Evolutionary conservation across 2,329 filamentous ascomycete species (phyloP).

Genomic region (Mollisiaceae sp.): DNA sequence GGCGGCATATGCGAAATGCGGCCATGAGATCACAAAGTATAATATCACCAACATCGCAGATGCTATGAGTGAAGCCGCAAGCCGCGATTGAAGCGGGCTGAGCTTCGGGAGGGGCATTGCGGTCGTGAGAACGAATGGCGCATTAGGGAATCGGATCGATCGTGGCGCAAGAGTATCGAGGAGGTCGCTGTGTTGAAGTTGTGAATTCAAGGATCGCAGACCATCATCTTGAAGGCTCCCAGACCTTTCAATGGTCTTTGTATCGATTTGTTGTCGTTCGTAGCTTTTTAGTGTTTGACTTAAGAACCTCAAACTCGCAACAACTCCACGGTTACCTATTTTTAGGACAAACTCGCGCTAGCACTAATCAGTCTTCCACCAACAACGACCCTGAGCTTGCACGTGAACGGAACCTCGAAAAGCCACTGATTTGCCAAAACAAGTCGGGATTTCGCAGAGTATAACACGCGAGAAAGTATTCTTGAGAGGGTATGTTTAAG

Average conservation of each 20-base stretch:
- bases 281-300: slow-evolving; percentile 18
- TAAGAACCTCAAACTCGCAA: slow-evolving; percentile 18
- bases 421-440: not conserved
- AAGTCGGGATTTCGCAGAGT: not conserved
- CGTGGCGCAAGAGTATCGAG: not conserved
- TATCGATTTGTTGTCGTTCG: slow-evolving; percentile 23
- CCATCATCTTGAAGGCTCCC: slow-evolving; percentile 1
- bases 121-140: slow-evolving; percentile 28
- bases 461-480: no score
- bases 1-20: slow-evolving; percentile 65
- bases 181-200: not conserved
- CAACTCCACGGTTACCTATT: slow-evolving; percentile 13
- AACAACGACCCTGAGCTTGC: not conserved
- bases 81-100: slow-evolving; percentile 73
- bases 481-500: no score
- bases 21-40: slow-evolving; percentile 64
- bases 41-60: slow-evolving; percentile 64
- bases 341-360: slow-evolving; percentile 14
- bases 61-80: slow-evolving; percentile 69
- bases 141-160: slow-evolving; percentile 24
- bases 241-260: slow-evolving; percentile 11
- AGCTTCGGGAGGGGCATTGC: slow-evolving; percentile 52
- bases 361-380: not conserved
- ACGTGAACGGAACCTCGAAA: not conserved
- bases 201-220: slow-evolving; percentile 3